Base-by-base conservation (phyloP, 1,284 basidiomycete genomes). In the Cryptococcus sp. region DNA sequence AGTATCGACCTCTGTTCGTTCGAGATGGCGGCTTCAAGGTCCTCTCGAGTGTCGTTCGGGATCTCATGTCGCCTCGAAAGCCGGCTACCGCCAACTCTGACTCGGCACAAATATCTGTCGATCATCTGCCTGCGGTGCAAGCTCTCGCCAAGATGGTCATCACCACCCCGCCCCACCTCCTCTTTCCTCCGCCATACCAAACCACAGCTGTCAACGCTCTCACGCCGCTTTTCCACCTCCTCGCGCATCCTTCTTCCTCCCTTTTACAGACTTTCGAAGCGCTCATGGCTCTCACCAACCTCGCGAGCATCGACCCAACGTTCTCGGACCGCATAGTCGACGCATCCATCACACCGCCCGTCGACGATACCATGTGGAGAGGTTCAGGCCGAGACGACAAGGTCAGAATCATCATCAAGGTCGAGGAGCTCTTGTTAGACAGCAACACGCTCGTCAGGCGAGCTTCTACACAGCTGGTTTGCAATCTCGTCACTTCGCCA, bases 231-330 rank as follows among this genome's bases (percentile, higher is more conserved):
- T 80, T 84, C 1, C 68, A 81, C 26, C 75, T 93, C 47, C 76
- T 95, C 31, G 77, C 81, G 39, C 81, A 86, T 59, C 72, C 82
- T 0, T 77, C 79, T 0, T 80, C 89, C 1, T 82, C 74, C 24
- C 79, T 86, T 28, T 76, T 97, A 14, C 90, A 97, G 63, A 80
- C 80, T 38, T 98, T 98, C 63, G 94, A 98, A 70, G 82, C 84
- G 3, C 78, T 92, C 54, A 93, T 98, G 87, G 93, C 92, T 1
- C 78, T 98, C 42, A 98, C 94, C 4, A 98, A 98, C 66, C 74
- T 98, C 31, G 84, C 92, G 1, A 91, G 88, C n/a, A 78, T 86
- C 43, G 80, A 80, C 48, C 74, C 80, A 0, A 78, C 80, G 34
- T 71, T 83, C n/a, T 82, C 85, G 3, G 75, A 78, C 18, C 79